Conservation (phyloP, 2,329 filamentous ascomycete species). For the Massarina eburnea region DNA sequence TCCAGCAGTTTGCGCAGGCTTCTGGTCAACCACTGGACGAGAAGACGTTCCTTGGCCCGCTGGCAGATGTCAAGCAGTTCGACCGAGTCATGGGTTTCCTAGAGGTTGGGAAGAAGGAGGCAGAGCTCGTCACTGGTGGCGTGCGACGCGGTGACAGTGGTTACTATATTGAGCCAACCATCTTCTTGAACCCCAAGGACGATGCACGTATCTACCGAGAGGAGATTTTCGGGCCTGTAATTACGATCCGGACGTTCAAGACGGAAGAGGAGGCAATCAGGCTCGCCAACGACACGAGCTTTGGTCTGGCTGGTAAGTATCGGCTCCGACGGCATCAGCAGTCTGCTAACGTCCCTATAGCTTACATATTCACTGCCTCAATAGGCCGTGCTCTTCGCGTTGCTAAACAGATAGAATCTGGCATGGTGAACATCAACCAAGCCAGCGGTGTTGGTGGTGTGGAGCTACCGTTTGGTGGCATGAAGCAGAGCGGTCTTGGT, state of each 20-base stretch:
- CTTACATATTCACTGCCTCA: slow-evolving; percentile 29
- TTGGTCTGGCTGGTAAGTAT: slow-evolving; percentile 25
- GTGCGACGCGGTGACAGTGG: slow-evolving; percentile 26
- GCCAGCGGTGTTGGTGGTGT: slow-evolving; percentile 16
- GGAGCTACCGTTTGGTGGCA: slow-evolving; percentile 35
- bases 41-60: slow-evolving; percentile 25
- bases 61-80: slow-evolving; percentile 33
- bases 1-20: slow-evolving; percentile 19
- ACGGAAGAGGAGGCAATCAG: slow-evolving; percentile 36
- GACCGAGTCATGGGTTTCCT: slow-evolving; percentile 25
- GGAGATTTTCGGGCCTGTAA: slow-evolving; percentile 39
- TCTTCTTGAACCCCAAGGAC: slow-evolving; percentile 33
- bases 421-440: slow-evolving; percentile 35
- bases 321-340: slow-evolving; percentile 1
- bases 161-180: slow-evolving; percentile 32
- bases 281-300: slow-evolving; percentile 36
- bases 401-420: slow-evolving; percentile 32
- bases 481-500: slow-evolving; percentile 36
- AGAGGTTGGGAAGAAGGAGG: slow-evolving; percentile 28
- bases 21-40: slow-evolving; percentile 20
- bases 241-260: slow-evolving; percentile 34
- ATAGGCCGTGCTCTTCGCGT: slow-evolving; percentile 31
- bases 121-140: slow-evolving; percentile 30
- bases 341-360: too few relatives aligned
- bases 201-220: slow-evolving; percentile 31